Evolutionary conservation across 495 filamentous ascomycete genomes (phyloP).

Genomic region (Letharia columbiana): DNA sequence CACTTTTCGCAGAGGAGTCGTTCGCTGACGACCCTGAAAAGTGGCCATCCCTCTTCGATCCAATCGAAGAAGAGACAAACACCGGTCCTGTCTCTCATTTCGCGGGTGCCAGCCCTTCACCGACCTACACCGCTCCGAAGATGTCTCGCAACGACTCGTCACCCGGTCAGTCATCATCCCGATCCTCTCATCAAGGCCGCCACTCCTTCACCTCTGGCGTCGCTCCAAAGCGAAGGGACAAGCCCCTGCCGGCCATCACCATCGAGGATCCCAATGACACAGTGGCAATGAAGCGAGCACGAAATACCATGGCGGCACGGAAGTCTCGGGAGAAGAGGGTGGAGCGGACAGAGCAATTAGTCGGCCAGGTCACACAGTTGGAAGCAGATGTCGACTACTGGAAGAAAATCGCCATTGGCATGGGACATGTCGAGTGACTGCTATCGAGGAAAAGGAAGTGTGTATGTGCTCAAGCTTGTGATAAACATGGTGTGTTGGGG

Average conservation of each 20-base stretch:
- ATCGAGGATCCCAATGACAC: constrained; percentile 63
- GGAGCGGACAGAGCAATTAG: constrained; percentile 55
- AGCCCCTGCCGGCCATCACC: constrained; percentile 70
- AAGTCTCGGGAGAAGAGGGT: constrained; percentile 86
- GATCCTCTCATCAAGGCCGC: constrained; percentile 31
- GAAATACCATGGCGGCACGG: constrained; percentile 90
- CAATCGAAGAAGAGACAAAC: constrained; percentile 30
- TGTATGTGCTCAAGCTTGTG: constrained; percentile 8
- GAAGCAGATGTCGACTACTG: constrained; percentile 28
- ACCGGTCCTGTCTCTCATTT: constrained; percentile 32
- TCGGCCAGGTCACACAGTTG: constrained; percentile 40
- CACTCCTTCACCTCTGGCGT: constrained; percentile 66
- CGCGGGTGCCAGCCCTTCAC: constrained; percentile 30
- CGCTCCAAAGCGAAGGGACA: constrained; percentile 58
- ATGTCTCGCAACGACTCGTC: constrained; percentile 37
- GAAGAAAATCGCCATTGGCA: constrained; percentile 21
- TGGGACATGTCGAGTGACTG: constrained; percentile 27
- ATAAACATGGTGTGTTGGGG: constrained; percentile 22
- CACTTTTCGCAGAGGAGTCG: constrained; percentile 48
- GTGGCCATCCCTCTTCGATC: constrained; percentile 30
- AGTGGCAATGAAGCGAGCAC: constrained; percentile 80
- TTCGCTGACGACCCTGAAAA: constrained; percentile 53
- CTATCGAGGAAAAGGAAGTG: constrained; percentile 27
- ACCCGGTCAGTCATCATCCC: constrained; percentile 37
- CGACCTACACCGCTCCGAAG: constrained; percentile 29